Evolutionary conservation across 2,329 filamentous ascomycete genomes (phyloP).

Genomic region (Aciculosporium take): DNA sequence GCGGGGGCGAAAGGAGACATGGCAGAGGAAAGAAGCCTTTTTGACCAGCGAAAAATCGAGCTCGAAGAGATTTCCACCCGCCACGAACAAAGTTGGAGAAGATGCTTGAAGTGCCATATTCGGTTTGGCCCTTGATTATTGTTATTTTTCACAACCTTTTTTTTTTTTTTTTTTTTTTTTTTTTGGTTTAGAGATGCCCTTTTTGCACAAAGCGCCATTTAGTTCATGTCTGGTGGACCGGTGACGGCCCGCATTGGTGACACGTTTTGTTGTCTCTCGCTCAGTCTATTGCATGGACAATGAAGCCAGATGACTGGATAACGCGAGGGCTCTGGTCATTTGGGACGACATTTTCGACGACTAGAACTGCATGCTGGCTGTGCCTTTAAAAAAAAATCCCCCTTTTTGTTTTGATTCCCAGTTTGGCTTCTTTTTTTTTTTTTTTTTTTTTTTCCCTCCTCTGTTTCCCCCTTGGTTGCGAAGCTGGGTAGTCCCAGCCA

Average conservation of each 20-base stretch:
- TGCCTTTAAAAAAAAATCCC: neutral
- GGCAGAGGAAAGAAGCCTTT: constrained; percentile 1
- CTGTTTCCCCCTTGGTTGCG: too few species aligned
- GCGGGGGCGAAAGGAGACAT: neutral
- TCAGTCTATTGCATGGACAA: neutral
- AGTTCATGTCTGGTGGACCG: neutral
- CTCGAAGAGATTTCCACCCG: neutral
- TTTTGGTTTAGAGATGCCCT: constrained; percentile 4
- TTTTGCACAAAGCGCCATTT: constrained; percentile 2
- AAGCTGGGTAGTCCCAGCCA: too few species aligned
- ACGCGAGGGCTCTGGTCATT: neutral
- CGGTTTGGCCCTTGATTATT: neutral
- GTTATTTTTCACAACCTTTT: neutral
- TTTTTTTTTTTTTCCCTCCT: constrained; percentile 2
- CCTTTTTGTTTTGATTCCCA: neutral
- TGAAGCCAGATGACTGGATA: constrained; percentile 1
- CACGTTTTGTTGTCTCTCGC: neutral
- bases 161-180: constrained; percentile 1
- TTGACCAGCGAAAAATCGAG: neutral
- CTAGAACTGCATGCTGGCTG: neutral
- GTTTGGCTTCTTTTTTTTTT: constrained; percentile 6
- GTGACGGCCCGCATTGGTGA: neutral
- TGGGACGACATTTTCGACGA: neutral
- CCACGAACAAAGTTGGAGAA: neutral
- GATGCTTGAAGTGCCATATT: neutral